Evolutionary conservation across 2,329 filamentous ascomycete species (phyloP).

Genomic region (Arachnopeziza araneosa): DNA sequence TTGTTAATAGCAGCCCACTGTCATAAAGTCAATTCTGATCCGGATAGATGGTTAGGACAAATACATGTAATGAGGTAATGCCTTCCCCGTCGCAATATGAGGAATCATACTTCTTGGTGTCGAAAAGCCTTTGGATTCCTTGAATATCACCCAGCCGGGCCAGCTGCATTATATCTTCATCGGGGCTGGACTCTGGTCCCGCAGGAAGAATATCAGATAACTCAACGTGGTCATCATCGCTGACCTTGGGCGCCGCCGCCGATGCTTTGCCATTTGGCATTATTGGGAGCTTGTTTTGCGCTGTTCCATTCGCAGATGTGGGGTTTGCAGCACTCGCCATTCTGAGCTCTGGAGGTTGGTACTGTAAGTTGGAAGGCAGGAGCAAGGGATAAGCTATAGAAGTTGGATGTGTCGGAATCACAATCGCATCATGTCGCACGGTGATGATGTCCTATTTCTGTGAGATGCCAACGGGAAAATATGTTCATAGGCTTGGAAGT

Average conservation of each 20-base stretch:
- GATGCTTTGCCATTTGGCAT: constrained; percentile 51
- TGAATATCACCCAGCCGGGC: constrained; percentile 81
- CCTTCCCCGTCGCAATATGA: constrained; percentile 84
- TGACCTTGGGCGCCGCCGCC: constrained; percentile 50
- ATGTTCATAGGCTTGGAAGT: background rate
- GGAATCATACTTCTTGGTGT: constrained; percentile 73
- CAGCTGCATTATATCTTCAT: constrained; percentile 92
- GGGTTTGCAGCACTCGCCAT: constrained; percentile 22
- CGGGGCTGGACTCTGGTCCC: constrained; percentile 29
- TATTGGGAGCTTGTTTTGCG: constrained; percentile 34
- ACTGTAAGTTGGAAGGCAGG: background rate
- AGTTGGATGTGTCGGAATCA: background rate
- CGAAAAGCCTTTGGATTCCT: constrained; percentile 85
- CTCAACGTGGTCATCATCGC: constrained; percentile 34
- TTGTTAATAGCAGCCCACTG: constrained; percentile 99
- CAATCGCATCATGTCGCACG: background rate
- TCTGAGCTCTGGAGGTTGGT: background rate
- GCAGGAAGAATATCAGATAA: constrained; percentile 27
- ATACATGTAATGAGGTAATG: constrained; percentile 91
- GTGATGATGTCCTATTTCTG: background rate
- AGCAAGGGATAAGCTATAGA: background rate
- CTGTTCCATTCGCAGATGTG: constrained; percentile 12
- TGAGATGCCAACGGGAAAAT: background rate
- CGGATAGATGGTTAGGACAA: constrained; percentile 26
- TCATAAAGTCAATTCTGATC: constrained; percentile 1